Evolutionary conservation across 306 rosid genomes (phyloP).

Genomic region (Benincasa hispida): DNA sequence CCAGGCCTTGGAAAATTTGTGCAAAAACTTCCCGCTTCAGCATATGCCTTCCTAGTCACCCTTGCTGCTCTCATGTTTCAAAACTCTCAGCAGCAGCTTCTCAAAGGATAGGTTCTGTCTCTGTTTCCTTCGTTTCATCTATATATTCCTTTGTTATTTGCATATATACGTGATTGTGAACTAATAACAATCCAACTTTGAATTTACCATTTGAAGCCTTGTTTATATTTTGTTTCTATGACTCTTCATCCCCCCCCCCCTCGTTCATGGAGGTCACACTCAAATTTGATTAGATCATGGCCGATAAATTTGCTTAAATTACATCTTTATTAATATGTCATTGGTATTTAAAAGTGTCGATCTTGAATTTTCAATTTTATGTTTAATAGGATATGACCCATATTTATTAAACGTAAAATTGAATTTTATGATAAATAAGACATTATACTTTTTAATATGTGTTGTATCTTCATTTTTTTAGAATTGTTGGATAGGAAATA

Average conservation of each 20-base stretch:
- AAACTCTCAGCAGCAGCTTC: conserved; percentile 4
- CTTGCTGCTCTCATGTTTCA: conserved; percentile 44
- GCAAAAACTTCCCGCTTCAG: conserved; percentile 50
- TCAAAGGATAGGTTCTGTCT: neutral
- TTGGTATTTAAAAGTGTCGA: too few species aligned
- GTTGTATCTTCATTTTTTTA: too few species aligned
- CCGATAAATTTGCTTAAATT: neutral
- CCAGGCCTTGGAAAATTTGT: conserved; percentile 73
- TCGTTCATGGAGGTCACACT: neutral
- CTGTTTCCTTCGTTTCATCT: neutral
- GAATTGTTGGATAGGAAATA: too few species aligned
- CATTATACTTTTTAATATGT: too few species aligned
- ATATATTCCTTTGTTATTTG: neutral
- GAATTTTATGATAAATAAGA: too few species aligned
- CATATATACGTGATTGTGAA: neutral
- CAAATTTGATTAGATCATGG: neutral
- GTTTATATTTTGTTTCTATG: neutral
- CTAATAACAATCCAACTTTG: neutral
- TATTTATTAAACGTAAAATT: too few species aligned
- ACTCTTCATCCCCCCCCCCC: neutral
- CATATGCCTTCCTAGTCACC: conserved; percentile 63
- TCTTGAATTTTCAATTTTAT: too few species aligned
- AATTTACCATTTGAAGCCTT: neutral
- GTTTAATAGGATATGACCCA: too few species aligned
- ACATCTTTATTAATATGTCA: too few species aligned